Evolutionary conservation across 2,329 filamentous ascomycete species (phyloP).

Genomic region (Cytospora piceicola): DNA sequence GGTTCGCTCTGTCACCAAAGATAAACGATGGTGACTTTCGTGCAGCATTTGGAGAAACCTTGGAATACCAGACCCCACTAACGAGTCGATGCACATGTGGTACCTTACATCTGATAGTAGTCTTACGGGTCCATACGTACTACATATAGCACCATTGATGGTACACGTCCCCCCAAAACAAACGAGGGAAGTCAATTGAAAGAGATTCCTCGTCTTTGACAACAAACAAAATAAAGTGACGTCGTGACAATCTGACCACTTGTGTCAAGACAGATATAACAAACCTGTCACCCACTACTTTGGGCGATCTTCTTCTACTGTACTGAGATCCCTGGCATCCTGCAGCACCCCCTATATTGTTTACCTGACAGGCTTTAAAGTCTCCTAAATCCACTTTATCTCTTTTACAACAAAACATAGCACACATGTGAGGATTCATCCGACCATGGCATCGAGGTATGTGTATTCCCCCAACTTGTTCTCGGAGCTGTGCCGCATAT

Average conservation of each 20-base stretch:
- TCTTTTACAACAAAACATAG: conserved; percentile 6
- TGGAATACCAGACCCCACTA: background rate
- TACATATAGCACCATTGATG: background rate
- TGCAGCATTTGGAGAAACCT: background rate
- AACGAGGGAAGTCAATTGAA: background rate
- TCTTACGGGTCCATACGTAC: background rate
- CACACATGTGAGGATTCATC: conserved; percentile 25
- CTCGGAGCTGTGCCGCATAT: background rate
- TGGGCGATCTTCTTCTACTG: conserved; percentile 17
- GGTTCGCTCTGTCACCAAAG: background rate
- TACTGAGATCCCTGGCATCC: conserved; percentile 18
- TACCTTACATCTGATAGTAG: conserved; percentile 7
- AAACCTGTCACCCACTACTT: conserved; percentile 2
- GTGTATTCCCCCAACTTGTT: conserved; percentile 18
- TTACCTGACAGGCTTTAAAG: conserved; percentile 15
- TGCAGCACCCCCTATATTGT: conserved; percentile 22
- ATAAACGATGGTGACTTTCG: background rate
- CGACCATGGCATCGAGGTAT: conserved; percentile 37
- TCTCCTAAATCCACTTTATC: conserved; percentile 14
- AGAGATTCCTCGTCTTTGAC: conserved; percentile 2
- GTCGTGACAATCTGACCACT: conserved; percentile 11
- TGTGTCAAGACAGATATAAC: conserved; percentile 18
- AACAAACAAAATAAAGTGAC: conserved; percentile 17
- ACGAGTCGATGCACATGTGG: conserved; percentile 5
- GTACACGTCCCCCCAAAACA: background rate